phyloP scores from a whole-genome alignment of 225 moss, liverwort and hornwort genomes.

The Takakia lepidozioides region DNA sequence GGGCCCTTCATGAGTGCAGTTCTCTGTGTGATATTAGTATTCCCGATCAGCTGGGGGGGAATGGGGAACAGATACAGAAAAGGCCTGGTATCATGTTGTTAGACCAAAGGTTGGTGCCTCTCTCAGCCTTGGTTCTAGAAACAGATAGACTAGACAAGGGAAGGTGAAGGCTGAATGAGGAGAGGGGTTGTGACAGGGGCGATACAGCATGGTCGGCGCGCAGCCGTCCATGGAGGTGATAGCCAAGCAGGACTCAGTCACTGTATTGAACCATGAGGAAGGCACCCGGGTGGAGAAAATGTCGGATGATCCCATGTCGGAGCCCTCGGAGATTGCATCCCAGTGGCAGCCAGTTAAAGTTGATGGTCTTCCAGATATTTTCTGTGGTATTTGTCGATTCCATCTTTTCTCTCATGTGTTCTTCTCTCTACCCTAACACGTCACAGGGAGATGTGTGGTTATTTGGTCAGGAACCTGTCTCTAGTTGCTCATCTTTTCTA shows the following conservation, averaged over 20 bases:
- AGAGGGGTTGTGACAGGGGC: conserved; percentile 39
- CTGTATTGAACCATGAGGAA: conserved; percentile 45
- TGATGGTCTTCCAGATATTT: conserved; percentile 49
- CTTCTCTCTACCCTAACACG: too few species aligned
- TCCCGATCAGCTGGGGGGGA: too few species aligned
- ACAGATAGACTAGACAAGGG: background rate
- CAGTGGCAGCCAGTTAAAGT: conserved; percentile 51
- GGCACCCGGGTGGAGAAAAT: conserved; percentile 48
- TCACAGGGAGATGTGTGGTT: too few species aligned
- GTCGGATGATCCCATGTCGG: conserved; percentile 46
- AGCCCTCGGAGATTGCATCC: conserved; percentile 42
- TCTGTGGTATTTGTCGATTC: conserved; percentile 59
- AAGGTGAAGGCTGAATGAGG: background rate
- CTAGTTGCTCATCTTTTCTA: too few species aligned
- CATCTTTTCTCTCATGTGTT: too few species aligned
- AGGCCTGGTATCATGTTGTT: too few species aligned
- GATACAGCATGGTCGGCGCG: conserved; percentile 69
- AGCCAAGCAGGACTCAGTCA: conserved; percentile 43
- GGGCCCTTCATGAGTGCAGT: too few species aligned
- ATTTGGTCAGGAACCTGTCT: too few species aligned
- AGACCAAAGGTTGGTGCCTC: too few species aligned
- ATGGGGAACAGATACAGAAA: too few species aligned
- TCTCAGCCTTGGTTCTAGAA: too few species aligned
- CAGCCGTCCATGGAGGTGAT: conserved; percentile 68
- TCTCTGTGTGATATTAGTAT: too few species aligned